phyloP scores from a whole-genome alignment of 2,329 filamentous ascomycete genomes.

The Fusarium liriodendri region DNA sequence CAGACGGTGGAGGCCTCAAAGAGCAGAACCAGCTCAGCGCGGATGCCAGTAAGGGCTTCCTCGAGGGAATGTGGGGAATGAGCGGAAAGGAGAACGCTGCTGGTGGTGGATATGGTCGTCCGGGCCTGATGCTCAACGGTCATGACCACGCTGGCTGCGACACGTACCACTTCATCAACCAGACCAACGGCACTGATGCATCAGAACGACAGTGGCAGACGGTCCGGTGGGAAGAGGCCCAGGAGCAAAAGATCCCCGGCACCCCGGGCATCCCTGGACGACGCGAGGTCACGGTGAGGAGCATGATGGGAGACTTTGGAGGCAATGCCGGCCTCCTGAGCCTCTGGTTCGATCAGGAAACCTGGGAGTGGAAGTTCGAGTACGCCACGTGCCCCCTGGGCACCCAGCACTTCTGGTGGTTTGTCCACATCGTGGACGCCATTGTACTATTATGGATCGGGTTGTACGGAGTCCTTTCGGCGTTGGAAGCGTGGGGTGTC shows the following conservation, averaged over 20 bases:
- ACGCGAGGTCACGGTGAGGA: constrained; percentile 91
- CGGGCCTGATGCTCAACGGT: constrained; percentile 86
- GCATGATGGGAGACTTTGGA: constrained; percentile 98
- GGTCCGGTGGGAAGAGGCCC: constrained; percentile 59
- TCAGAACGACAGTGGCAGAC: constrained; percentile 63
- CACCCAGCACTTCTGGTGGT: constrained; percentile 94
- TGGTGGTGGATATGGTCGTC: constrained; percentile 72
- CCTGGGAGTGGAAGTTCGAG: constrained; percentile 83
- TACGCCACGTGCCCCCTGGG: constrained; percentile 84
- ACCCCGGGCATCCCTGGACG: constrained; percentile 69
- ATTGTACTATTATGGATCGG: constrained; percentile 51
- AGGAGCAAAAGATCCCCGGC: constrained; percentile 53
- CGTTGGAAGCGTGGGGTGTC: constrained; percentile 46
- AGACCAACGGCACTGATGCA: constrained; percentile 57
- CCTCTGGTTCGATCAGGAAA: constrained; percentile 83
- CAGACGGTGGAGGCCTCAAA: constrained; percentile 77
- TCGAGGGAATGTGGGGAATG: constrained; percentile 87
- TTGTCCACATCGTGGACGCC: constrained; percentile 80
- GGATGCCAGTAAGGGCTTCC: constrained; percentile 77
- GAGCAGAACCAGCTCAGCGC: constrained; percentile 92
- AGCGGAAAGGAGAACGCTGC: constrained; percentile 69
- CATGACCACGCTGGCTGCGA: constrained; percentile 98
- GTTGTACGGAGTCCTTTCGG: constrained; percentile 39
- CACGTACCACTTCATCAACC: constrained; percentile 83
- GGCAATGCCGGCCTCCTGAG: constrained; percentile 91